Evolutionary conservation across 2,329 filamentous ascomycete species (phyloP), one percentile per base, ranked within the genome.

Genomic region (Curvularia sp.): DNA sequence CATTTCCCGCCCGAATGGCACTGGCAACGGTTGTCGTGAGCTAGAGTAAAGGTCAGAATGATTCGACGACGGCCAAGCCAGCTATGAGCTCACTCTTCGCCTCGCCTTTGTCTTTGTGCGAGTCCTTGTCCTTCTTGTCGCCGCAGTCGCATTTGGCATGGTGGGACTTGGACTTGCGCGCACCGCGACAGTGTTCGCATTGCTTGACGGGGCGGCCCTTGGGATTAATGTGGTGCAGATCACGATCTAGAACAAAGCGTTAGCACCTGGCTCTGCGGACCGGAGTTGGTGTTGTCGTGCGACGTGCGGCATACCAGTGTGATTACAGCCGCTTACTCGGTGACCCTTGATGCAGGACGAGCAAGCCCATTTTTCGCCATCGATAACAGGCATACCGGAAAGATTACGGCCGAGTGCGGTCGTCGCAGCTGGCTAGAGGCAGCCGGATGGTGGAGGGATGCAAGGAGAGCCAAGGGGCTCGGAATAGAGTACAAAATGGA

Each of bases 361-460:
- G 84, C 94, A 98, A 80, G 94, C 94, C 83, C 87, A 98, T 84
- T 98, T 98, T 83, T 97, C 92, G 80, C 94, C 94, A 84, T 97
- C 89, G 67, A 78, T 71, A 53, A 78, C 63, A 66, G 77, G 74
- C 75, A 77, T 77, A 61, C 66, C 74, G 67, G 61, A 57, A 19
- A 32, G 54, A 15, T 57, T 57, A 71, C 72, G 73, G 74, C 73
- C 72, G 68, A 63, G 60, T 62, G 67, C 71, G 70, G 73, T 75
- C 72, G 74, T 70, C 57, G 68, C 65, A 70, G 65, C 56, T 63
- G 66, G 70, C 66, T 67, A 50, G 30, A 50, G 56, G 59, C 63
- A 63, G 72, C 65, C 64, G 68, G 55, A 55, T 60, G 57, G 49
- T 36, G 58, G 46, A 61, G 54, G 39, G 52, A 55, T 46, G 41